Evolutionary conservation across 495 filamentous ascomycete species (phyloP).

Genomic region (Penicilliopsis zonata): DNA sequence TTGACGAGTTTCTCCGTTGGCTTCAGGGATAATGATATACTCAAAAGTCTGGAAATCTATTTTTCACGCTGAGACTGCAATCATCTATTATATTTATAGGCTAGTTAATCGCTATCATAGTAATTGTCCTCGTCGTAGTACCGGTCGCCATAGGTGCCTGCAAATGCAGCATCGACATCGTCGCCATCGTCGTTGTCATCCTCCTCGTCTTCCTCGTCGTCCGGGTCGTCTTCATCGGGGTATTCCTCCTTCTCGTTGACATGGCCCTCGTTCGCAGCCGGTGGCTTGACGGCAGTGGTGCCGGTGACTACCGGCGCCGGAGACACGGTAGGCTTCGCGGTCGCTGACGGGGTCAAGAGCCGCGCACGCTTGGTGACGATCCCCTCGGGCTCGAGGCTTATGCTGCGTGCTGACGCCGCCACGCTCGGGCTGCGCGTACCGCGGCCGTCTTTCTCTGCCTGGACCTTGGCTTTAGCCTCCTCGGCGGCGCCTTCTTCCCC

Average conservation of each 20-base stretch:
- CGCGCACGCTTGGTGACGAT: constrained; percentile 11
- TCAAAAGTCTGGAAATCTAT: too few species aligned
- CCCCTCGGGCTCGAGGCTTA: constrained; percentile 20
- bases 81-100: too few species aligned
- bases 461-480: constrained; percentile 14
- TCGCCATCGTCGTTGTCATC: constrained; percentile 20
- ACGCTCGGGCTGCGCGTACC: constrained; percentile 30
- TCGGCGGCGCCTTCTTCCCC: constrained; percentile 20
- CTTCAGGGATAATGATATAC: too few species aligned
- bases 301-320: constrained; percentile 3
- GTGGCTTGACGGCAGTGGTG: constrained; percentile 1
- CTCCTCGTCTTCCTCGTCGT: constrained; percentile 22
- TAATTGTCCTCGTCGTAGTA: constrained; percentile 22
- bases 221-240: constrained; percentile 13
- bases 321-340: constrained; percentile 11
- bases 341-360: constrained; percentile 8
- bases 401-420: constrained; percentile 22
- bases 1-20: too few species aligned
- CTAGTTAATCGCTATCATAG: constrained; percentile 21
- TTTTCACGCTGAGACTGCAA: too few species aligned
- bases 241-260: constrained; percentile 5
- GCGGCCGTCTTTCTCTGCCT: constrained; percentile 18
- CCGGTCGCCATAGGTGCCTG: constrained; percentile 23
- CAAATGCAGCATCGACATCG: constrained; percentile 27
- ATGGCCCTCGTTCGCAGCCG: constrained; percentile 5